Conservation (phyloP, 179 eudicot species). For the Silene noctiflora region DNA sequence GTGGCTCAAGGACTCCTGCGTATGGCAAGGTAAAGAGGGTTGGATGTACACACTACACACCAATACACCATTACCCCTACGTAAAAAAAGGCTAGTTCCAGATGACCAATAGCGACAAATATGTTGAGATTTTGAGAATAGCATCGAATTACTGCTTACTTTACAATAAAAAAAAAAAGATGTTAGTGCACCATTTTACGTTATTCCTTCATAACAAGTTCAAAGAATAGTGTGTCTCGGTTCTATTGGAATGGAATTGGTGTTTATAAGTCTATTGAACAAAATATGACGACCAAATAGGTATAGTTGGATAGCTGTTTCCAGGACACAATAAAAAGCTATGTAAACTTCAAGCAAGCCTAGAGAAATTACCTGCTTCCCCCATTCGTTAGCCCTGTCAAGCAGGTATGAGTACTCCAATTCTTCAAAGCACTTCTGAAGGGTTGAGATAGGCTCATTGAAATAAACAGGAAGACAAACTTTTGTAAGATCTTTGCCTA, state of each 20-base stretch:
- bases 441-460: slow-evolving; percentile 90
- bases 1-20: neutral
- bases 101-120: neutral
- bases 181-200: neutral
- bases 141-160: neutral
- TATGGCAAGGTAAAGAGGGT: neutral
- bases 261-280: neutral
- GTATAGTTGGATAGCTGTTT: neutral
- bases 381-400: slow-evolving; percentile 94
- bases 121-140: neutral
- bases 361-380: slow-evolving; percentile 58
- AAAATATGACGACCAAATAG: neutral
- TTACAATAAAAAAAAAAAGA: too few species aligned
- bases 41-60: neutral
- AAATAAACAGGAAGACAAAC: slow-evolving; percentile 97
- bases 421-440: slow-evolving; percentile 94
- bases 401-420: slow-evolving; percentile 91
- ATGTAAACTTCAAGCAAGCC: neutral
- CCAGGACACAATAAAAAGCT: too few species aligned
- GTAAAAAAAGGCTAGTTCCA: neutral
- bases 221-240: too few species aligned
- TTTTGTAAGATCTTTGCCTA: slow-evolving; percentile 94
- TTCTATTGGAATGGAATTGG: neutral
- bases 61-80: neutral
- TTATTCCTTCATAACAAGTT: neutral